These are phyloP conservation scores for Pigoraptor vietnamica DNA, from an alignment of 78 protist genomes.

Conservation along the genomic window DNA sequence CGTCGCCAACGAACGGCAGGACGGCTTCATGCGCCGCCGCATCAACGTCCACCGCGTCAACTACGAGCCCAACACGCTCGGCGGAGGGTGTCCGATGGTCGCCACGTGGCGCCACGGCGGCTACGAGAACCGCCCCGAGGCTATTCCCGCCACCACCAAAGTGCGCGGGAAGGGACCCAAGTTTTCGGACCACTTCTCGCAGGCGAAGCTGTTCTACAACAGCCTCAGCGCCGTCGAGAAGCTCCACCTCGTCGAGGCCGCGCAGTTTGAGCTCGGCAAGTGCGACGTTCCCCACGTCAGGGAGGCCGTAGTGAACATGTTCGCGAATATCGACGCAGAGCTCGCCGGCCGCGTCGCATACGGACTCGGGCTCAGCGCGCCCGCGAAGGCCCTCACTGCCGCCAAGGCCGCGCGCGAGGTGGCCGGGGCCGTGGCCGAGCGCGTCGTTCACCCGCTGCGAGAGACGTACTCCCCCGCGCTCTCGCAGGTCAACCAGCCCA, in stretches of 20 bases:
- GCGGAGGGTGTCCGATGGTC: neutral
- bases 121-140: neutral
- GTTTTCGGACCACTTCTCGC: neutral
- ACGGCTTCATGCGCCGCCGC: conserved; percentile 52
- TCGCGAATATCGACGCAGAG: neutral
- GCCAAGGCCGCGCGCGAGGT: neutral
- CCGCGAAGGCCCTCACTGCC: neutral
- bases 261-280: neutral
- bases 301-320: neutral
- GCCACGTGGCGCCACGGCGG: neutral
- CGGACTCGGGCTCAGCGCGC: neutral
- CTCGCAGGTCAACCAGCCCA: neutral
- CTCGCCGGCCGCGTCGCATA: neutral
- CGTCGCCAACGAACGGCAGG: conserved; percentile 42
- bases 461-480: neutral
- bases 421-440: neutral
- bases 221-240: neutral
- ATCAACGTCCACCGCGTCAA: conserved; percentile 38
- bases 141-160: neutral
- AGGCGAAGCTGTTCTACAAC: neutral
- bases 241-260: neutral
- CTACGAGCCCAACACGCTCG: conserved; percentile 58
- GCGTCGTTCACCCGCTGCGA: neutral
- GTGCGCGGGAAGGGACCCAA: neutral
- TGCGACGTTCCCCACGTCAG: neutral